Conservation (phyloP, 768 basidiomycete genomes). For the Kwoniella sp. region DNA sequence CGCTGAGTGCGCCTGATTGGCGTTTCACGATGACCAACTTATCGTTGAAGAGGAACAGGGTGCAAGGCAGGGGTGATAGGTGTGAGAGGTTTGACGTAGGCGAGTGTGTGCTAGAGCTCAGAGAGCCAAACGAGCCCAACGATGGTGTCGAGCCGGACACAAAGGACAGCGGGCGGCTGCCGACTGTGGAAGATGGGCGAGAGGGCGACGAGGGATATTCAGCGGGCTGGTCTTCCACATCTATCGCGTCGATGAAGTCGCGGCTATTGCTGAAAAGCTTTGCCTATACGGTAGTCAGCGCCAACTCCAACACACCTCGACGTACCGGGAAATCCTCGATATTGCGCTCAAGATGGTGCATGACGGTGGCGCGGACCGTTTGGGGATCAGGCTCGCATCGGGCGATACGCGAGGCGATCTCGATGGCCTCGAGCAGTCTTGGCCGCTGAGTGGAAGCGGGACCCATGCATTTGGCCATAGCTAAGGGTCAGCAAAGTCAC, state of each 20-base stretch:
- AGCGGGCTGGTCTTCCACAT: conserved; percentile 68
- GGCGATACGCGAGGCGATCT: conserved; percentile 84
- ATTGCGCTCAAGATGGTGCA: conserved; percentile 76
- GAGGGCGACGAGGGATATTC: conserved; percentile 28
- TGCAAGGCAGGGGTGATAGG: conserved; percentile 59
- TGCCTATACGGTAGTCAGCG: conserved; percentile 51
- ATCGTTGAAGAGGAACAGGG: conserved; percentile 89
- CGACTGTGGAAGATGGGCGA: conserved; percentile 42
- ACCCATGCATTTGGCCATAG: conserved; percentile 85
- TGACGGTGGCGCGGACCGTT: conserved; percentile 79
- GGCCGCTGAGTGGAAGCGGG: conserved; percentile 69
- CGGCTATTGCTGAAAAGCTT: conserved; percentile 83
- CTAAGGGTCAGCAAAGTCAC: conserved; percentile 44
- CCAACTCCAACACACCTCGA: background rate
- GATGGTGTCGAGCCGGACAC: conserved; percentile 46
- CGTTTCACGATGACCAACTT: conserved; percentile 87
- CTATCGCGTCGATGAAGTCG: conserved; percentile 83
- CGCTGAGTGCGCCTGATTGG: conserved; percentile 49
- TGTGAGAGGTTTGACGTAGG: conserved; percentile 9
- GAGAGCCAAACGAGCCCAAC: conserved; percentile 26
- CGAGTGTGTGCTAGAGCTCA: conserved; percentile 12
- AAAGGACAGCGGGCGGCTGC: conserved; percentile 53
- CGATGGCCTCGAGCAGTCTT: conserved; percentile 76
- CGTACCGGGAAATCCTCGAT: conserved; percentile 80
- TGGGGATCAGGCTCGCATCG: conserved; percentile 86